Conservation (phyloP, 2,329 filamentous ascomycete species). For the Fusarium paranaense region DNA sequence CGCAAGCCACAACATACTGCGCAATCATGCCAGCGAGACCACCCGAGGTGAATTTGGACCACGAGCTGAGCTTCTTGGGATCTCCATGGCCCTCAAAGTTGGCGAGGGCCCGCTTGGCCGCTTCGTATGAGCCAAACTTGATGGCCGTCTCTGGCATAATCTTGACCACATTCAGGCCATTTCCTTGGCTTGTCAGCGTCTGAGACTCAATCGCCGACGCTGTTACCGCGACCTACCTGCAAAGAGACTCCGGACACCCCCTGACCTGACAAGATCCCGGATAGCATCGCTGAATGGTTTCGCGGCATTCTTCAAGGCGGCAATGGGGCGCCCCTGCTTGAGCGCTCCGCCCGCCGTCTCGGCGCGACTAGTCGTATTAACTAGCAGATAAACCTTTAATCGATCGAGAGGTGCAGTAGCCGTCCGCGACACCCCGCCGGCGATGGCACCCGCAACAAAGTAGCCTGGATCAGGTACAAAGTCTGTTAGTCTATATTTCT, state of each 20-base stretch:
- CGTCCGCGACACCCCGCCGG: constrained; percentile 94
- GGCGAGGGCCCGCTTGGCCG: constrained; percentile 88
- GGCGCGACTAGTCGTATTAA: constrained; percentile 73
- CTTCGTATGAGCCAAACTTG: constrained; percentile 98
- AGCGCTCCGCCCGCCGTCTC: constrained; percentile 72
- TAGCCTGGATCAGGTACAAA: constrained; percentile 93
- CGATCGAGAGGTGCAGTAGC: constrained; percentile 96
- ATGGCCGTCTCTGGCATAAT: constrained; percentile 99
- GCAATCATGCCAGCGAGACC: constrained; percentile 94
- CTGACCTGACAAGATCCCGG: constrained; percentile 84
- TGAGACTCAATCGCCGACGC: not conserved
- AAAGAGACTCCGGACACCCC: constrained; percentile 90
- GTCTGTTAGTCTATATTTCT: constrained; percentile 69
- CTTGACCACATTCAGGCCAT: constrained; percentile 95
- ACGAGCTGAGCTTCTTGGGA: constrained; percentile 80
- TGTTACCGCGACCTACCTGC: constrained; percentile 73
- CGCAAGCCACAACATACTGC: constrained; percentile 69
- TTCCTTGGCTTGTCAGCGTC: constrained; percentile 68
- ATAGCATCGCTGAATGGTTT: constrained; percentile 79
- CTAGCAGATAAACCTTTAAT: constrained; percentile 96
- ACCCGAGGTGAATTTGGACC: constrained; percentile 90
- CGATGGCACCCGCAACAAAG: constrained; percentile 94
- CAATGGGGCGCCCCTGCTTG: constrained; percentile 75
- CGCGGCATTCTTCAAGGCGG: constrained; percentile 73
- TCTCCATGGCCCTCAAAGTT: constrained; percentile 90